Evolutionary conservation across 306 rosid genomes (phyloP).

Genomic region (Medicago lupulina): DNA sequence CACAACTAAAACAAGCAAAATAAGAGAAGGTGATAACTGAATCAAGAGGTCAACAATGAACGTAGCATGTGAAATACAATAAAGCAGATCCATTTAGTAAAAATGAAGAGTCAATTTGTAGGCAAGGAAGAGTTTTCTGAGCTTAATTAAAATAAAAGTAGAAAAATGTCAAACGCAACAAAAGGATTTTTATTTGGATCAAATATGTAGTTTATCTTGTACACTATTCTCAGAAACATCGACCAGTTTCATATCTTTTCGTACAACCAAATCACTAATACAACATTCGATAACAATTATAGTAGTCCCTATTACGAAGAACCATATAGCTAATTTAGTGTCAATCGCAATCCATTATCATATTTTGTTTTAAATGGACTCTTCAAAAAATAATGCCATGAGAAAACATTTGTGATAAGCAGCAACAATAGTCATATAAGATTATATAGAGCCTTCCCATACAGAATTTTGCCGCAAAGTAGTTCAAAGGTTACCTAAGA

Average conservation of each 20-base stretch:
- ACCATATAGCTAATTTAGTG: constrained; percentile 7
- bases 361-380: constrained; percentile 7
- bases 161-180: neutral
- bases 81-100: constrained; percentile 24
- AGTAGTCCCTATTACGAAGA: constrained; percentile 22
- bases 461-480: constrained; percentile 17
- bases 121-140: constrained; percentile 29
- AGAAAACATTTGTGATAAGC: constrained; percentile 15
- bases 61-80: neutral
- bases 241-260: constrained; percentile 9
- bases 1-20: constrained; percentile 21
- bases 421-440: constrained; percentile 2
- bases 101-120: constrained; percentile 11
- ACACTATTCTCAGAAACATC: constrained; percentile 34
- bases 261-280: constrained; percentile 17
- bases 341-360: constrained; percentile 13
- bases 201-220: constrained; percentile 22
- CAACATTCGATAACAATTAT: constrained; percentile 22
- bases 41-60: constrained; percentile 9
- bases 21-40: constrained; percentile 3
- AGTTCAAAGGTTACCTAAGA: constrained; percentile 24
- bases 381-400: constrained; percentile 1
- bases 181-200: neutral
- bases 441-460: constrained; percentile 27
- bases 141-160: constrained; percentile 24